Percentiles rank a stretch among this genome's conserved stretches.
phyloP scores from a whole-genome alignment of 176 grass and related monocot species.

The Lolium rigidum region DNA sequence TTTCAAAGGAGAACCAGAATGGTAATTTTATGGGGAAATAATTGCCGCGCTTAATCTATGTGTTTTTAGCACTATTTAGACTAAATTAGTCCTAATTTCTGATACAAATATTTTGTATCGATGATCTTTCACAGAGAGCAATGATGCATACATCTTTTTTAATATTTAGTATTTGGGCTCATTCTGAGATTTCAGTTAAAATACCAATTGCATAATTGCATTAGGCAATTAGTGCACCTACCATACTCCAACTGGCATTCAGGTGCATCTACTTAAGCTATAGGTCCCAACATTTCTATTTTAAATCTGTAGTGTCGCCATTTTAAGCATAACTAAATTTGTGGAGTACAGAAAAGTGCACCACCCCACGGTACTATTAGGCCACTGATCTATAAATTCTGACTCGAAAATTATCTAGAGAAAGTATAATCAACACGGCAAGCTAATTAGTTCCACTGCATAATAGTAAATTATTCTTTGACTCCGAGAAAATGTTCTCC shows the following conservation, averaged over 20 bases:
- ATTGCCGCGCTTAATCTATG: no score
- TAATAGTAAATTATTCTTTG: background rate
- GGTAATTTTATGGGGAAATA: no score
- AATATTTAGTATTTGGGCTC: conserved; percentile 22
- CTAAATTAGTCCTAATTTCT: background rate
- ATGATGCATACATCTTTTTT: conserved; percentile 29
- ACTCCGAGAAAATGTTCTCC: background rate
- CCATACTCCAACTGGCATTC: conserved; percentile 13
- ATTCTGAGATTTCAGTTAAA: conserved; percentile 11
- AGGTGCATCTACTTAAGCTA: conserved; percentile 26
- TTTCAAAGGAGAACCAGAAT: background rate
- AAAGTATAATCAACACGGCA: no score
- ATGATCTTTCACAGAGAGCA: background rate
- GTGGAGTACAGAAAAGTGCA: no score
- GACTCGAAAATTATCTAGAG: no score
- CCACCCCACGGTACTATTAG: no score
- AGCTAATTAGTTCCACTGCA: background rate
- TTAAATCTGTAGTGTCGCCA: background rate
- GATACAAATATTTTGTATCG: background rate
- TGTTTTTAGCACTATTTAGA: background rate
- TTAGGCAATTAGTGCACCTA: conserved; percentile 40
- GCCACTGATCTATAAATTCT: no score
- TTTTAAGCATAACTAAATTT: background rate
- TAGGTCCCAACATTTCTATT: background rate
- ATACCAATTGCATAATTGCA: conserved; percentile 1